Conservation (phyloP, 2,329 filamentous ascomycete species). For the Plectosphaerella sp. region DNA sequence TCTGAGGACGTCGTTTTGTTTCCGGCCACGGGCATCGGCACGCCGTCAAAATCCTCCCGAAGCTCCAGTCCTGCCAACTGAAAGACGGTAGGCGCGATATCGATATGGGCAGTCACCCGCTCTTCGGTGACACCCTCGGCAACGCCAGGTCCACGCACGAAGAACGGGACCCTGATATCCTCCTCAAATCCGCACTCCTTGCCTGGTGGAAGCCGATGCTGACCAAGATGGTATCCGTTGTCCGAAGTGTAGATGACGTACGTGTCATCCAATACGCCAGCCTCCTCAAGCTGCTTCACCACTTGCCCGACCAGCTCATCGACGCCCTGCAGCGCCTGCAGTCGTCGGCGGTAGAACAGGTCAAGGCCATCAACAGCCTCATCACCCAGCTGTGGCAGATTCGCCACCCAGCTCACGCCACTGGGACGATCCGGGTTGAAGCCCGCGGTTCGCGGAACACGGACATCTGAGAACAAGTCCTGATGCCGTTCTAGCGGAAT, state of each 20-base stretch:
- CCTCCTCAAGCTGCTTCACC: conserved; percentile 33
- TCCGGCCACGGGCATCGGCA: conserved; percentile 40
- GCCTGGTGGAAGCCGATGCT: conserved; percentile 53
- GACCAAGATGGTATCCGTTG: conserved; percentile 57
- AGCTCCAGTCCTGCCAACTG: conserved; percentile 34
- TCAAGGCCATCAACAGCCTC: conserved; percentile 42
- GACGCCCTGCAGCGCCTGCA: conserved; percentile 48
- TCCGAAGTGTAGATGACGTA: conserved; percentile 58
- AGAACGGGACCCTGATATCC: conserved; percentile 54
- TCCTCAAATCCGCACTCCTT: conserved; percentile 56
- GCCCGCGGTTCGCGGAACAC: conserved; percentile 56
- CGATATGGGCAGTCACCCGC: conserved; percentile 55
- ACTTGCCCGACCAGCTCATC: conserved; percentile 50
- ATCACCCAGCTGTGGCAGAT: conserved; percentile 33
- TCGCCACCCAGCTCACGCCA: conserved; percentile 41
- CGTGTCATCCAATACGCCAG: conserved; percentile 58
- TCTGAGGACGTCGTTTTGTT: not conserved
- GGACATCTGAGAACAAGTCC: conserved; percentile 55
- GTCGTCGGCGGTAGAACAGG: conserved; percentile 44
- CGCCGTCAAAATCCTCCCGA: conserved; percentile 51
- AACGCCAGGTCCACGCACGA: conserved; percentile 51
- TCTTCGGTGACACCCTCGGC: conserved; percentile 30
- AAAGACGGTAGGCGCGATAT: conserved; percentile 58
- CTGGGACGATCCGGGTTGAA: conserved; percentile 58
- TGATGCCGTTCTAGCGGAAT: conserved; percentile 57